Conservation (phyloP, 805 yeast genomes). For the Yamadazyma takamatsuzukensis region DNA sequence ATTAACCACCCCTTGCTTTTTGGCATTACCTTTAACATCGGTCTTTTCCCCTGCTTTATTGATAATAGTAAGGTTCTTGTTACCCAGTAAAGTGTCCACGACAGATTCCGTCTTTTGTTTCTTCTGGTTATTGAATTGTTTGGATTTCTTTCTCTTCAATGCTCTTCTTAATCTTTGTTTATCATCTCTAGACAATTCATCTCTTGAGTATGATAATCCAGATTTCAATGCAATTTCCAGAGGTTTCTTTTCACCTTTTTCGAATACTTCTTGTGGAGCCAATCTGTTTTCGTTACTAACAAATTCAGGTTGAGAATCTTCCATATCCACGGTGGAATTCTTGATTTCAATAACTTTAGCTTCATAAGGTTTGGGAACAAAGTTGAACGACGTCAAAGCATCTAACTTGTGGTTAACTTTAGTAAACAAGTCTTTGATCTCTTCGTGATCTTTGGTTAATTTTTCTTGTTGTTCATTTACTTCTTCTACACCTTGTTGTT, state of each 20-base stretch:
- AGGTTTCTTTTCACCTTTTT: conserved; percentile 43
- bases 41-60: conserved; percentile 72
- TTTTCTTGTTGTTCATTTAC: conserved; percentile 54
- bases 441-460: conserved; percentile 69
- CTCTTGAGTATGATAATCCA: conserved; percentile 77
- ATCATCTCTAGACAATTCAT: conserved; percentile 79
- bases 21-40: conserved; percentile 66
- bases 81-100: conserved; percentile 65
- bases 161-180: conserved; percentile 85
- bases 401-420: conserved; percentile 71
- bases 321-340: conserved; percentile 85
- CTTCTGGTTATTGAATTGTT: conserved; percentile 36
- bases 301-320: conserved; percentile 92
- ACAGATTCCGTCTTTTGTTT: conserved; percentile 54
- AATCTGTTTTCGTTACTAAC: conserved; percentile 67
- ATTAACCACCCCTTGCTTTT: conserved; percentile 30
- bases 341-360: conserved; percentile 70
- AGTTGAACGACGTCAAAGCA: conserved; percentile 90
- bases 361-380: conserved; percentile 85
- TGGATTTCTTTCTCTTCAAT: conserved; percentile 74
- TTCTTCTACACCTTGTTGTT: conserved; percentile 49
- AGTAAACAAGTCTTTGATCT: conserved; percentile 63
- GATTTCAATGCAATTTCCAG: conserved; percentile 65
- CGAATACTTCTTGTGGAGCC: conserved; percentile 94
- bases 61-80: conserved; percentile 74